Conservation (phyloP, 768 basidiomycete species). For the Phaffia australis region DNA sequence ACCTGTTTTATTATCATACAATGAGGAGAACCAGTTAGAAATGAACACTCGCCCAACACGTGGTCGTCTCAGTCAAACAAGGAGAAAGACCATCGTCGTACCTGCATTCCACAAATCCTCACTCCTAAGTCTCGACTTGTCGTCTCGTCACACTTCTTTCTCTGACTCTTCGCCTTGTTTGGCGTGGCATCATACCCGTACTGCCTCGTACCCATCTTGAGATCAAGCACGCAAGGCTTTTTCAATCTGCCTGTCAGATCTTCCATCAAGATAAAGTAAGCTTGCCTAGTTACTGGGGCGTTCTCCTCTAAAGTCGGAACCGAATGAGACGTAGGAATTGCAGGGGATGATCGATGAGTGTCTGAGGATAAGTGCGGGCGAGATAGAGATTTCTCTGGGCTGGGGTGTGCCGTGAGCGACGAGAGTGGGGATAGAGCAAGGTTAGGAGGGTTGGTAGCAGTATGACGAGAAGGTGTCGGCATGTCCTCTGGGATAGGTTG, state of each 20-base stretch:
- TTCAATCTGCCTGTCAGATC: constrained; percentile 87
- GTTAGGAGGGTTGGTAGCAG: constrained; percentile 32
- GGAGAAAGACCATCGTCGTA: constrained; percentile 41
- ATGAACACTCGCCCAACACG: neutral
- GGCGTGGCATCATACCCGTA: constrained; percentile 91
- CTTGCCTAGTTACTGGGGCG: constrained; percentile 58
- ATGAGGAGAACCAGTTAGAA: neutral
- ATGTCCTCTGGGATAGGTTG: no score
- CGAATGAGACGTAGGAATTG: neutral
- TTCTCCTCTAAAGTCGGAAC: neutral
- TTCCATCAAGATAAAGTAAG: constrained; percentile 98
- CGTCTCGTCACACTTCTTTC: constrained; percentile 94
- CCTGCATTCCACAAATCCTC: constrained; percentile 98
- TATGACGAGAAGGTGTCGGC: no score
- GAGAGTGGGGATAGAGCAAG: constrained; percentile 38
- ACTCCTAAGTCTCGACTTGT: constrained; percentile 85
- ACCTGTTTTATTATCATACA: constrained; percentile 48
- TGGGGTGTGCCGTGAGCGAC: neutral
- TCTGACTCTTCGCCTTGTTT: constrained; percentile 92
- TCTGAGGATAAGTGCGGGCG: neutral
- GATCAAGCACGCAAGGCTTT: constrained; percentile 85
- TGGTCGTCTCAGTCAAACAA: neutral
- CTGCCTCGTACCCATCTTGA: constrained; percentile 99
- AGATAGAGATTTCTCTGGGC: neutral
- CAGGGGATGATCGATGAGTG: constrained; percentile 2